Conservation (phyloP, 331 rosid genomes). For the Cydonia oblonga region DNA sequence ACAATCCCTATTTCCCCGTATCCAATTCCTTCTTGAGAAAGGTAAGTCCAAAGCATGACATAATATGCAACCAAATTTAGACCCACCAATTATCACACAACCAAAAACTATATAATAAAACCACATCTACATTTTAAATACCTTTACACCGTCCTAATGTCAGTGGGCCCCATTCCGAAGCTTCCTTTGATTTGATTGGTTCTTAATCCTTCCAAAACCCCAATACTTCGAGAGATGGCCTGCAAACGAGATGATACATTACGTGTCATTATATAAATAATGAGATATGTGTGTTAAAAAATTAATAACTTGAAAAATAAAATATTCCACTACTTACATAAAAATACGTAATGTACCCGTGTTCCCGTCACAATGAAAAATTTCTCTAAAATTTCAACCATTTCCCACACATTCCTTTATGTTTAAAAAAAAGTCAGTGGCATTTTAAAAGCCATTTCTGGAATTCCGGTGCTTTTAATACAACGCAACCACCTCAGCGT, state of each 20-base stretch:
- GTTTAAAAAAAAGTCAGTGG: neutral
- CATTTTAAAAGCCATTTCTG: neutral
- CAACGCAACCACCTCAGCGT: neutral
- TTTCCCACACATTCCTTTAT: neutral
- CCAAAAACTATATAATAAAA: too few relatives aligned
- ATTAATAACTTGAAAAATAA: too few relatives aligned
- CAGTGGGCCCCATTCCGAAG: neutral
- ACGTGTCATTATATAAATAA: too few relatives aligned
- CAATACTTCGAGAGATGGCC: too few relatives aligned
- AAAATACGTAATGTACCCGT: too few relatives aligned
- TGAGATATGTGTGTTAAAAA: too few relatives aligned
- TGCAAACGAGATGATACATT: too few relatives aligned
- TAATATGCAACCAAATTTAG: neutral
- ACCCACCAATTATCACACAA: neutral
- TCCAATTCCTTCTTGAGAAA: neutral
- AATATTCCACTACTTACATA: too few relatives aligned
- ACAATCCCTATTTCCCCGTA: neutral
- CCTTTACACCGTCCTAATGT: neutral
- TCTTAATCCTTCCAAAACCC: neutral
- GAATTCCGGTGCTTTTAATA: neutral
- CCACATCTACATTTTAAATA: too few relatives aligned
- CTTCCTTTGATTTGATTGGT: neutral
- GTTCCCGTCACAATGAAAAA: too few relatives aligned
- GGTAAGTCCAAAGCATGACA: neutral
- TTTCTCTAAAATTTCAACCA: neutral